Conservation (phyloP, 805 yeast genomes). For the Nakazawaea anatomiae region DNA sequence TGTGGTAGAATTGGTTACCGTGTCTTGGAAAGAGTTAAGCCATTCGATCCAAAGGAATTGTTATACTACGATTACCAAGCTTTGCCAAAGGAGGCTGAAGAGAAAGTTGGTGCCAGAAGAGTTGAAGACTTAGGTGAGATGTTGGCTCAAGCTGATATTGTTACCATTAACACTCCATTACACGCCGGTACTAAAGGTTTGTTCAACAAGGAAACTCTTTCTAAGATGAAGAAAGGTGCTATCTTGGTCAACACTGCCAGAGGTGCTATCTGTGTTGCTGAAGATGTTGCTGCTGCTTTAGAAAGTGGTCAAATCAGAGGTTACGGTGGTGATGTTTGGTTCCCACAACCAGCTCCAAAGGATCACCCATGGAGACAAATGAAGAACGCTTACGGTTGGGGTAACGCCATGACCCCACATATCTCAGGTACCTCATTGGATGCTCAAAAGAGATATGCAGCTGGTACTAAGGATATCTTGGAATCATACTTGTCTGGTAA, state of each 20-base stretch:
- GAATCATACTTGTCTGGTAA: constrained; percentile 56
- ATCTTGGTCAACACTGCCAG: constrained; percentile 76
- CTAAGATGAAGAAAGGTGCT: constrained; percentile 69
- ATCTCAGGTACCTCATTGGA: constrained; percentile 75
- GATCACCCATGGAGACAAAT: constrained; percentile 75
- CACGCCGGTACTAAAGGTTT: constrained; percentile 66
- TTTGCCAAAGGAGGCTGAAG: constrained; percentile 52
- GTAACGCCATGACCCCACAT: constrained; percentile 85
- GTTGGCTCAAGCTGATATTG: constrained; percentile 63
- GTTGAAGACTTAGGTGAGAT: constrained; percentile 57
- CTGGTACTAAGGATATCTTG: constrained; percentile 63
- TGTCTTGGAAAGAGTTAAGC: constrained; percentile 62
- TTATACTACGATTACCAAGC: constrained; percentile 73
- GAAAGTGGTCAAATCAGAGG: constrained; percentile 64
- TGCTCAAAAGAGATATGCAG: constrained; percentile 71
- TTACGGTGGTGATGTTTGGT: constrained; percentile 86
- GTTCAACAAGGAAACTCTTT: constrained; percentile 57
- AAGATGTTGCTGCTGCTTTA: constrained; percentile 74
- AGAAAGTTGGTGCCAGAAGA: constrained; percentile 52
- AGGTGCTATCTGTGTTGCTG: constrained; percentile 70
- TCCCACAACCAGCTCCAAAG: constrained; percentile 76
- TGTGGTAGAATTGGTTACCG: constrained; percentile 79
- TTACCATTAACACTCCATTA: constrained; percentile 73
- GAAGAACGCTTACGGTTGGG: constrained; percentile 61
- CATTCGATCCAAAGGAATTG: constrained; percentile 71